A percentile compares a stretch with the other conserved stretches of the same genome.
phyloP scores from a whole-genome alignment of 2,329 filamentous ascomycete species.

The Monilinia aucupariae region DNA sequence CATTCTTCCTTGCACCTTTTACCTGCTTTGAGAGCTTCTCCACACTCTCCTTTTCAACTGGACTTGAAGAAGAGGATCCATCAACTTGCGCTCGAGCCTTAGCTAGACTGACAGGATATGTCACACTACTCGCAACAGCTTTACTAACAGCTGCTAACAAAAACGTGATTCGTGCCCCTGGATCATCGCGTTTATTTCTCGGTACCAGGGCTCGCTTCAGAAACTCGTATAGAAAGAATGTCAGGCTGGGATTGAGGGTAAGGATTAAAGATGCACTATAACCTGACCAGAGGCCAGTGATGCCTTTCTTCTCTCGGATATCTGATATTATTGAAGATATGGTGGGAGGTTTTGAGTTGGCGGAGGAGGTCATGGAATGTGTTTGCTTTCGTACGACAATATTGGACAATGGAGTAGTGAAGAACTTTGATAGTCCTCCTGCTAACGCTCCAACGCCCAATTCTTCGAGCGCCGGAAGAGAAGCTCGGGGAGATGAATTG shows the following conservation, averaged over 20 bases:
- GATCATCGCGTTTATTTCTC: slow-evolving; percentile 45
- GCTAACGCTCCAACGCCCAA: slow-evolving; percentile 68
- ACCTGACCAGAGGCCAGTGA: slow-evolving; percentile 78
- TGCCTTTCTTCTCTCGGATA: slow-evolving; percentile 64
- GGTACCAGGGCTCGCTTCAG: slow-evolving; percentile 57
- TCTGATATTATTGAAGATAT: slow-evolving; percentile 55
- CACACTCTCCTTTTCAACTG: slow-evolving; percentile 31
- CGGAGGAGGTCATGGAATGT: slow-evolving; percentile 45
- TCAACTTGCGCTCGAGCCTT: slow-evolving; percentile 66
- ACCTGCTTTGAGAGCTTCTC: slow-evolving; percentile 33
- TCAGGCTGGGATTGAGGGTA: slow-evolving; percentile 80
- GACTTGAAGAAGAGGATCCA: slow-evolving; percentile 36
- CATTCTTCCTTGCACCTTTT: slow-evolving; percentile 32
- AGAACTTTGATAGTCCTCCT: slow-evolving; percentile 66
- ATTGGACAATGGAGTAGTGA: slow-evolving; percentile 77
- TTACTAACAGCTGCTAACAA: slow-evolving; percentile 73
- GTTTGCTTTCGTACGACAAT: slow-evolving; percentile 80
- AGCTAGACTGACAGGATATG: slow-evolving; percentile 82
- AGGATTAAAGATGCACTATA: slow-evolving; percentile 76
- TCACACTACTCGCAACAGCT: slow-evolving; percentile 66
- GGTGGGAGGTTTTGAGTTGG: slow-evolving; percentile 28
- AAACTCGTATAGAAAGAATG: slow-evolving; percentile 74
- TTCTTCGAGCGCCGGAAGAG: slow-evolving; percentile 62
- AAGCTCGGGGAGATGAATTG: slow-evolving; percentile 34
- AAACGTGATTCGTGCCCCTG: slow-evolving; percentile 52